A percentile compares a stretch with the other conserved stretches of the same genome.
These are phyloP conservation scores for Domatiomyces globalis DNA, from an alignment of 2,329 filamentous ascomycete genomes.

Conservation along the genomic window DNA sequence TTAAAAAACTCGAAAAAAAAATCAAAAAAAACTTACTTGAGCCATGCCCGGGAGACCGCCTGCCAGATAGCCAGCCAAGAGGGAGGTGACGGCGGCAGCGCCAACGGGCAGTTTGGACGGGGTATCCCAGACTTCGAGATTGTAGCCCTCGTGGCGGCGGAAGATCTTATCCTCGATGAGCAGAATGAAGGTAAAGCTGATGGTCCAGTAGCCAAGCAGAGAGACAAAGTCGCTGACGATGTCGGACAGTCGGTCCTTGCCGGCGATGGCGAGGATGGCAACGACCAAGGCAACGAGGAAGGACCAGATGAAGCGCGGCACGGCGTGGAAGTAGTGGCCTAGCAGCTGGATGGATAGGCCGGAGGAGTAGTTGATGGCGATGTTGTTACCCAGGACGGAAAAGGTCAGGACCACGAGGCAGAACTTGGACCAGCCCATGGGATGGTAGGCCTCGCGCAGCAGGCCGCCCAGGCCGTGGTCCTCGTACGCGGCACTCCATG, in stretches of 20 bases:
- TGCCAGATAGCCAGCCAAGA: slow-evolving; percentile 27
- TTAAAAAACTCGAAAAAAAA: too few relatives aligned
- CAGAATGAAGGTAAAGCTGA: slow-evolving; percentile 33
- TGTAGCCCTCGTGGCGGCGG: slow-evolving; percentile 29
- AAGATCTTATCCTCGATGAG: slow-evolving; percentile 34
- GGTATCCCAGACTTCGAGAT: slow-evolving; percentile 34
- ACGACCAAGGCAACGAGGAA: slow-evolving; percentile 31
- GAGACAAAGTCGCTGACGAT: slow-evolving; percentile 34
- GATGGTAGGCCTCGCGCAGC: slow-evolving; percentile 33
- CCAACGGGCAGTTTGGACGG: slow-evolving; percentile 30
- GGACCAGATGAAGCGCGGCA: slow-evolving; percentile 38
- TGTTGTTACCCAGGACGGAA: slow-evolving; percentile 25
- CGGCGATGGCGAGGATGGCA: slow-evolving; percentile 31
- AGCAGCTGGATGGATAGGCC: slow-evolving; percentile 35
- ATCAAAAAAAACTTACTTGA: slow-evolving; percentile 29
- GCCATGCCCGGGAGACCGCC: slow-evolving; percentile 60
- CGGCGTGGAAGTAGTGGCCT: slow-evolving; percentile 35
- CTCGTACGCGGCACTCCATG: slow-evolving; percentile 25
- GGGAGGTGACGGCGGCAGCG: slow-evolving; percentile 12
- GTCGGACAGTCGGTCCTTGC: slow-evolving; percentile 28
- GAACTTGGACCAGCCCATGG: slow-evolving; percentile 35
- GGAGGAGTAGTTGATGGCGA: slow-evolving; percentile 30
- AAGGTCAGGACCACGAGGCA: slow-evolving; percentile 23
- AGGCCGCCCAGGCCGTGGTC: slow-evolving; percentile 37
- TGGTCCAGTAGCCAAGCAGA: slow-evolving; percentile 35